A percentile compares a stretch with the other conserved stretches of the same genome.
phyloP scores from a whole-genome alignment of 768 basidiomycete genomes.

The Calocera cornea region DNA sequence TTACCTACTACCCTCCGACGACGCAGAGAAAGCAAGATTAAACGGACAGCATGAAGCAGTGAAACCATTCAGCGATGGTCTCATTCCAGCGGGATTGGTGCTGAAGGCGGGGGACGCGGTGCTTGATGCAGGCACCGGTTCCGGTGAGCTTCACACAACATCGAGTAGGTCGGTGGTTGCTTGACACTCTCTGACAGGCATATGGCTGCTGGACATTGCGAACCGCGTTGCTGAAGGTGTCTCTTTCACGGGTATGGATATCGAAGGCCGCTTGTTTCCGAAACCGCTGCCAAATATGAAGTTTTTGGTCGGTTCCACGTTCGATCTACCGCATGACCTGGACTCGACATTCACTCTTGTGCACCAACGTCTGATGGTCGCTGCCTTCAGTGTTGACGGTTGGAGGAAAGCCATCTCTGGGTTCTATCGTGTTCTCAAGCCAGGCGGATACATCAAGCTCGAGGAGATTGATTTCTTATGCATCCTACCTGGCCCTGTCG shows the following conservation, averaged over 20 bases:
- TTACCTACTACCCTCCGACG: not conserved
- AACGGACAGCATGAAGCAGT: not conserved
- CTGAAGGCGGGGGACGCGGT: not conserved
- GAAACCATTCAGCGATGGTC: not conserved
- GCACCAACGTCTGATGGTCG: conserved; percentile 25
- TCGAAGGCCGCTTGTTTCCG: conserved; percentile 14
- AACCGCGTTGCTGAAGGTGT: conserved; percentile 6
- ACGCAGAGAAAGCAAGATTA: not conserved
- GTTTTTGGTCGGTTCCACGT: conserved; percentile 16
- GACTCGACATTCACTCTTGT: conserved; percentile 22
- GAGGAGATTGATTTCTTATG: not conserved
- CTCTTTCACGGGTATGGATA: conserved; percentile 12
- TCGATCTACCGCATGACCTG: conserved; percentile 23
- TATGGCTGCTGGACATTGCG: conserved; percentile 14
- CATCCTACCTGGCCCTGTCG: not conserved
- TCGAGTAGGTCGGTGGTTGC: not conserved
- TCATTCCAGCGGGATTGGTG: not conserved
- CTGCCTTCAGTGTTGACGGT: conserved; percentile 20
- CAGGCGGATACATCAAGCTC: conserved; percentile 13
- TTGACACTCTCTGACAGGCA: conserved; percentile 3
- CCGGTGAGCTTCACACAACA: not conserved
- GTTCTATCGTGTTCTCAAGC: conserved; percentile 23
- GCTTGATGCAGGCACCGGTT: not conserved
- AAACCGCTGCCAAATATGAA: conserved; percentile 8
- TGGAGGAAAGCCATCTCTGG: conserved; percentile 21